A percentile compares a stretch with the other conserved stretches of the same genome.
phyloP scores from a whole-genome alignment of 148 eudicot species.

The Bassia scoparia region DNA sequence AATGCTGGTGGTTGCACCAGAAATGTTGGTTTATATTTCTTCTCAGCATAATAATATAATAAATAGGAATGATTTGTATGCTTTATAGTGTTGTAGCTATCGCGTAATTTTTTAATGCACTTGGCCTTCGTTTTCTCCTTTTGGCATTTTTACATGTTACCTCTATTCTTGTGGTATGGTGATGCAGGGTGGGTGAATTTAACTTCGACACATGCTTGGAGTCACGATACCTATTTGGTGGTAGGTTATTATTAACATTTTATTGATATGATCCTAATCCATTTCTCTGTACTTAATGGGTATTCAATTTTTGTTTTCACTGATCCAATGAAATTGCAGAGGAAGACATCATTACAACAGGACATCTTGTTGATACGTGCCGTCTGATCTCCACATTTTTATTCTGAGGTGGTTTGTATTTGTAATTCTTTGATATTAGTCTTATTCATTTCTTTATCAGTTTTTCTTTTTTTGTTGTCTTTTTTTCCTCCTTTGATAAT shows the following conservation, averaged over 20 bases:
- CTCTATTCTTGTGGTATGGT: slow-evolving; percentile 40
- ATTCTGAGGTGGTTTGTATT: too few species aligned
- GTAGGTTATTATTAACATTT: slow-evolving; percentile 39
- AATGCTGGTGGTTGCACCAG: too few species aligned
- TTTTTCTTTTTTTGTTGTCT: not conserved
- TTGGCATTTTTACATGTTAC: slow-evolving; percentile 15
- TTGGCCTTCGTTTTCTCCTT: slow-evolving; percentile 5
- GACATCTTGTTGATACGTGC: too few species aligned
- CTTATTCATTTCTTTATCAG: not conserved
- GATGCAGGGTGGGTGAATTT: slow-evolving; percentile 38
- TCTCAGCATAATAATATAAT: too few species aligned
- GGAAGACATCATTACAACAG: too few species aligned
- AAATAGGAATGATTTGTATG: too few species aligned
- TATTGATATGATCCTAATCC: too few species aligned
- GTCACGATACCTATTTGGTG: slow-evolving; percentile 90
- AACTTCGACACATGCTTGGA: slow-evolving; percentile 63
- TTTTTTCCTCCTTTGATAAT: not conserved
- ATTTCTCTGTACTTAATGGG: not conserved
- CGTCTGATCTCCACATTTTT: too few species aligned
- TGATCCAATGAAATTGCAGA: too few species aligned
- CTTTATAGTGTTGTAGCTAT: too few species aligned
- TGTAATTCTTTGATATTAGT: slow-evolving; percentile 1
- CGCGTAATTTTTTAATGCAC: not conserved
- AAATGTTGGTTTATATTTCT: too few species aligned
- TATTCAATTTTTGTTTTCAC: not conserved